phyloP scores from a whole-genome alignment of 1,139 yeast species.

The Magnusiomyces ingens region DNA sequence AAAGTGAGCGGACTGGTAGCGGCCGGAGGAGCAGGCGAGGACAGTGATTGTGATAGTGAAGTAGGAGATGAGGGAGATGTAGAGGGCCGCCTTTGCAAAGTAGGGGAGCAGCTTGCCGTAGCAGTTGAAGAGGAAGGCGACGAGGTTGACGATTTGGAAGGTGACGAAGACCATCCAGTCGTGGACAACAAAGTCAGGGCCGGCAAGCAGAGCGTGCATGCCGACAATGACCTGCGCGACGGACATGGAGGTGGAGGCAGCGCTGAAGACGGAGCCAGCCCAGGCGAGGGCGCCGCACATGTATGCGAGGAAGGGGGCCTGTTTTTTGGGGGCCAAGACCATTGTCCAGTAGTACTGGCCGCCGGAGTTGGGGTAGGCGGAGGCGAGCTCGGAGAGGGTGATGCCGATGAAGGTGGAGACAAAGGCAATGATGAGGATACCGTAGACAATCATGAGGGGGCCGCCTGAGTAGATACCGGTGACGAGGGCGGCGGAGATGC shows the following conservation, averaged over 20 bases:
- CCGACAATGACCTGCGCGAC: constrained; percentile 46
- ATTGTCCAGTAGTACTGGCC: constrained; percentile 59
- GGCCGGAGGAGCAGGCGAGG: constrained; percentile 43
- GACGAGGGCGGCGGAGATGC: constrained; percentile 45
- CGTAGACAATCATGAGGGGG: constrained; percentile 43
- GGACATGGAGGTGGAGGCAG: constrained; percentile 48
- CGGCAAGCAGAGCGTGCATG: constrained; percentile 42
- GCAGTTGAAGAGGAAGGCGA: constrained; percentile 33
- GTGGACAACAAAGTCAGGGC: constrained; percentile 39
- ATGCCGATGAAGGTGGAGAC: constrained; percentile 42
- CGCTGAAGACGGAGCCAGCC: constrained; percentile 52
- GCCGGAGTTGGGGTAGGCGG: constrained; percentile 51
- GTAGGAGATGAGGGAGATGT: constrained; percentile 44
- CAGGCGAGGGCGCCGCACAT: constrained; percentile 51
- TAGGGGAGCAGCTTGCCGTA: constrained; percentile 35
- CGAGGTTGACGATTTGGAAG: constrained; percentile 32
- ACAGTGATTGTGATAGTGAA: constrained; percentile 44
- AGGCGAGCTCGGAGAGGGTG: constrained; percentile 46
- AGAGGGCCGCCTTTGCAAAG: constrained; percentile 41
- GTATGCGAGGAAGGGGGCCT: constrained; percentile 45
- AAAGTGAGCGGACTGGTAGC: constrained; percentile 42
- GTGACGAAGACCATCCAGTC: constrained; percentile 48
- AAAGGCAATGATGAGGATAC: constrained; percentile 45
- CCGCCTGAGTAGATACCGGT: constrained; percentile 47
- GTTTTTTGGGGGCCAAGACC: constrained; percentile 45